phyloP scores from a whole-genome alignment of 192 early-diverging fungal genomes.

The Backusella circina region DNA sequence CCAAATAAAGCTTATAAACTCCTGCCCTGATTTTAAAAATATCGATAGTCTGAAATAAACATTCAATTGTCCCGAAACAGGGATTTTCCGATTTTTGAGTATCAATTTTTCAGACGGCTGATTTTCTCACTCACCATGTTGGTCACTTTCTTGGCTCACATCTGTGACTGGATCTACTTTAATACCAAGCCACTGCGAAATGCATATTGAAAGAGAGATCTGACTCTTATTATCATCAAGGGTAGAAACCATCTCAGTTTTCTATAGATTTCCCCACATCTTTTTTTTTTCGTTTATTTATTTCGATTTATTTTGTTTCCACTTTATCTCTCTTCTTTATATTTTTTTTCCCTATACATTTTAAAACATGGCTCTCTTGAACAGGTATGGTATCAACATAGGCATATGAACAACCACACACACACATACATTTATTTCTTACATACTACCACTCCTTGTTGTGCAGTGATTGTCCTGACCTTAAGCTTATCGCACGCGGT shows the following conservation, averaged over 20 bases:
- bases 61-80: not conserved
- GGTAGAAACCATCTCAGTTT: not conserved
- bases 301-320: not conserved
- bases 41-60: not conserved
- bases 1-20: not conserved
- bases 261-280: slow-evolving; percentile 5
- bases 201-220: not conserved
- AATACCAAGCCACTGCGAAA: not conserved
- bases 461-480: slow-evolving; percentile 80
- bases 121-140: not conserved
- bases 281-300: slow-evolving; percentile 1
- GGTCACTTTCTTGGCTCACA: not conserved
- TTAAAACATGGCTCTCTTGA: slow-evolving; percentile 2
- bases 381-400: not conserved
- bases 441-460: not conserved
- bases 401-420: not conserved
- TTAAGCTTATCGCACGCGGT: slow-evolving; percentile 90
- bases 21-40: not conserved
- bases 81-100: not conserved
- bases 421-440: not conserved
- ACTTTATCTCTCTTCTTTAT: not conserved
- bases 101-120: not conserved
- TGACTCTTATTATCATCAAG: not conserved
- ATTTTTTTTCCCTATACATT: not conserved
- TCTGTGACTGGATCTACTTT: slow-evolving; percentile 1